These are phyloP conservation scores for Arthrinium puccinioides DNA, from an alignment of 2,329 filamentous ascomycete genomes.

Conservation along the genomic window DNA sequence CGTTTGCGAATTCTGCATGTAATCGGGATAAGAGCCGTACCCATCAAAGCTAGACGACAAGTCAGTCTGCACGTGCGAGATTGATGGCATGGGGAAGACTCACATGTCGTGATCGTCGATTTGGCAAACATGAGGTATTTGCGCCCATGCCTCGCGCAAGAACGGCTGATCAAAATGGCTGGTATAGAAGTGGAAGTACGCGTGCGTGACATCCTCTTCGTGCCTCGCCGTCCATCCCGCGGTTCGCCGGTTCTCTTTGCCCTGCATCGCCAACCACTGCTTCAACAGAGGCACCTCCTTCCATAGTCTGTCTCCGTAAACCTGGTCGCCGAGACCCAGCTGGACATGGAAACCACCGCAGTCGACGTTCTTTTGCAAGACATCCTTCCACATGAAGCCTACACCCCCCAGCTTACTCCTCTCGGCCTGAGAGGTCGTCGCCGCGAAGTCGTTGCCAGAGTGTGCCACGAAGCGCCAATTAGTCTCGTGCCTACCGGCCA, in stretches of 20 bases:
- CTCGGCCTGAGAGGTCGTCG: slow-evolving; percentile 81
- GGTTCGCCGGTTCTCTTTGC: slow-evolving; percentile 87
- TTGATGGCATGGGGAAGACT: slow-evolving; percentile 35
- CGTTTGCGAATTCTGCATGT: slow-evolving; percentile 96
- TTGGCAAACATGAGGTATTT: slow-evolving; percentile 89
- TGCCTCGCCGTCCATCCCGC: slow-evolving; percentile 89
- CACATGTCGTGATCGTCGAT: slow-evolving; percentile 98
- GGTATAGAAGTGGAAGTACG: slow-evolving; percentile 98
- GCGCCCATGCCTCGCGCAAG: slow-evolving; percentile 88
- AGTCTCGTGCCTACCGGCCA: slow-evolving; percentile 82
- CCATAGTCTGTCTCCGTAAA: slow-evolving; percentile 93
- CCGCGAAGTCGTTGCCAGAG: slow-evolving; percentile 91
- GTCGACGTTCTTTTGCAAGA: slow-evolving; percentile 93
- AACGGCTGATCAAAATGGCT: slow-evolving; percentile 98
- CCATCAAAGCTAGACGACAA: slow-evolving; percentile 74
- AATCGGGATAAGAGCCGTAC: slow-evolving; percentile 93
- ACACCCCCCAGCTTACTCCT: slow-evolving; percentile 79
- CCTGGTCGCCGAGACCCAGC: slow-evolving; percentile 85
- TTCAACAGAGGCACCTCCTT: slow-evolving; percentile 89
- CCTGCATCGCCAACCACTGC: slow-evolving; percentile 90
- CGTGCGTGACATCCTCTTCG: slow-evolving; percentile 90
- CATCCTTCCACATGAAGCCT: slow-evolving; percentile 98
- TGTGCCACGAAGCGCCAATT: slow-evolving; percentile 96
- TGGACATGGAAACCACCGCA: slow-evolving; percentile 95
- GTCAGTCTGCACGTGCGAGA: slow-evolving; percentile 2